Evolutionary conservation across 495 filamentous ascomycete genomes (phyloP).

Genomic region (Neurospora sp.): DNA sequence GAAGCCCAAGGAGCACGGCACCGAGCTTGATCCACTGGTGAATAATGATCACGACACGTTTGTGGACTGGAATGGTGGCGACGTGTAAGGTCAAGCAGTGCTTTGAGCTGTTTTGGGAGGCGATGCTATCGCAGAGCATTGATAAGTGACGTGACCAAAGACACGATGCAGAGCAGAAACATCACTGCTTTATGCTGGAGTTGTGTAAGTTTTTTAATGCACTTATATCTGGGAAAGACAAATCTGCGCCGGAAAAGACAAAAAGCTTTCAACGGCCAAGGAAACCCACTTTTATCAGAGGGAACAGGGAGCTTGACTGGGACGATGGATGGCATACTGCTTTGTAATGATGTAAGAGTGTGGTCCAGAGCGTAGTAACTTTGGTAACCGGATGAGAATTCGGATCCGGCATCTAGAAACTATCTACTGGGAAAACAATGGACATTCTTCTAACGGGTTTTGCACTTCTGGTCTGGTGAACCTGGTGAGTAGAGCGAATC

Average conservation of each 20-base stretch:
- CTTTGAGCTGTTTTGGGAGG: no score
- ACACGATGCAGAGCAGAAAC: not conserved
- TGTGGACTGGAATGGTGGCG: not conserved
- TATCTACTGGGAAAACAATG: not conserved
- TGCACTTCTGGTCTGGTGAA: not conserved
- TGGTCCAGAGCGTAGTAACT: not conserved
- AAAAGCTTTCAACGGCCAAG: not conserved
- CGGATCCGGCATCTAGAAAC: not conserved
- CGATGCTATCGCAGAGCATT: not conserved
- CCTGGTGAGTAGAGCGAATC: not conserved
- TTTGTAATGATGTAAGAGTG: not conserved
- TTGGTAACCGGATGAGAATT: not conserved
- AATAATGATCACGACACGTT: not conserved
- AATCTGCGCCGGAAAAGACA: not conserved
- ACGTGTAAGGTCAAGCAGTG: not conserved
- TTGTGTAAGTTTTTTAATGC: not conserved
- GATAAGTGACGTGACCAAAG: not conserved
- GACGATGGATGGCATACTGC: not conserved
- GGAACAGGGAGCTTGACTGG: not conserved
- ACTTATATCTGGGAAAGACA: not conserved
- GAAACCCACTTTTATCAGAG: not conserved
- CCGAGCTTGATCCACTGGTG: not conserved
- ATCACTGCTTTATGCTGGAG: not conserved
- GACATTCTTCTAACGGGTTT: not conserved
- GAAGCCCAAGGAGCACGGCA: not conserved